phyloP scores from a whole-genome alignment of 345 rosid species.

The Euphorbia tirucalli region DNA sequence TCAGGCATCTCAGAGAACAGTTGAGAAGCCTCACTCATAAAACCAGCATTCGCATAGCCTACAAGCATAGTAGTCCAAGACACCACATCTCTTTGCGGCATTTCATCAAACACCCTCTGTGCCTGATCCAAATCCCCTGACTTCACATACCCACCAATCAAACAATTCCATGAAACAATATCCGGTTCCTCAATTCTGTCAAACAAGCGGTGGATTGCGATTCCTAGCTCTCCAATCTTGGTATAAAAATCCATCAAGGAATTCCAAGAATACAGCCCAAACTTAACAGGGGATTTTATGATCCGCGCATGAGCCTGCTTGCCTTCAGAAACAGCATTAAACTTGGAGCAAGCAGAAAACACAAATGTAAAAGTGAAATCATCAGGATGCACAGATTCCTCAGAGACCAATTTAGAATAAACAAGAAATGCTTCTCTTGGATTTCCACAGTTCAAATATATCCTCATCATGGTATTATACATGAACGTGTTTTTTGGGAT shows the following conservation, averaged over 20 bases:
- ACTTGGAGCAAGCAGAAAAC: slow-evolving; percentile 31
- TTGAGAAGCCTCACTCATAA: slow-evolving; percentile 12
- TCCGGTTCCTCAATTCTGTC: slow-evolving; percentile 17
- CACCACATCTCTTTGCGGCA: slow-evolving; percentile 31
- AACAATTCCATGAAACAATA: slow-evolving; percentile 30
- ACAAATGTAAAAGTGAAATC: slow-evolving; percentile 27
- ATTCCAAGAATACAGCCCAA: slow-evolving; percentile 24
- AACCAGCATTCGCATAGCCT: slow-evolving; percentile 22
- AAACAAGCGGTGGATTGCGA: slow-evolving; percentile 16
- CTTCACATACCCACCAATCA: slow-evolving; percentile 24
- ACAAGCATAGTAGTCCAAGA: slow-evolving; percentile 25
- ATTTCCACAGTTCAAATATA: slow-evolving; percentile 12
- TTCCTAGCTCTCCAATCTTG: slow-evolving; percentile 20
- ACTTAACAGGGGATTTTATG: slow-evolving; percentile 20
- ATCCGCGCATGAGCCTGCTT: slow-evolving; percentile 32
- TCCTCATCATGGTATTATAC: slow-evolving; percentile 24
- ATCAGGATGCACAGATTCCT: slow-evolving; percentile 8
- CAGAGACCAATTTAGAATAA: slow-evolving; percentile 20
- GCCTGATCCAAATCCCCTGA: slow-evolving; percentile 21
- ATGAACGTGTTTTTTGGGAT: slow-evolving; percentile 17
- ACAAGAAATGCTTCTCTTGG: slow-evolving; percentile 18
- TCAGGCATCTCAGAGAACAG: slow-evolving; percentile 24
- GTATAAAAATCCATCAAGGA: slow-evolving; percentile 28
- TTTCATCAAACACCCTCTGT: slow-evolving; percentile 25
- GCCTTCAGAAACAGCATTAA: slow-evolving; percentile 23